phyloP scores from a whole-genome alignment of 805 yeast genomes.

The Myxozyma geophila region DNA sequence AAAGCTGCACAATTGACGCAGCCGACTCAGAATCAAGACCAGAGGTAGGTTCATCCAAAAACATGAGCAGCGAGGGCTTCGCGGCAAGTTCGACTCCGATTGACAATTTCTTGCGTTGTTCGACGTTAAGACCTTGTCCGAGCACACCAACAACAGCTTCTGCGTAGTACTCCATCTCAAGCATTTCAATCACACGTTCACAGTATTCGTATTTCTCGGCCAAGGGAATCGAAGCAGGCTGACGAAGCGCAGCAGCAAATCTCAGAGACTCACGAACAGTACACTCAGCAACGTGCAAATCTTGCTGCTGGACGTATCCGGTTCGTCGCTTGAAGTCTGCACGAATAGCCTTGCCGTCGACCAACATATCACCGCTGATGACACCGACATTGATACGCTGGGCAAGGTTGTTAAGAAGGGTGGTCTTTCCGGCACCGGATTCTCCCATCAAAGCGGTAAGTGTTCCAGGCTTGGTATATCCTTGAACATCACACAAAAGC shows the following conservation, averaged over 20 bases:
- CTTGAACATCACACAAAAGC: constrained; percentile 58
- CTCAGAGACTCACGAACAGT: constrained; percentile 76
- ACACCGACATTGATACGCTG: constrained; percentile 73
- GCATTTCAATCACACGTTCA: constrained; percentile 65
- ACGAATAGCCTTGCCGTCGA: constrained; percentile 67
- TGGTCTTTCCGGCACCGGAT: constrained; percentile 87
- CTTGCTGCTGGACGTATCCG: constrained; percentile 84
- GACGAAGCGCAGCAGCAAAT: constrained; percentile 74
- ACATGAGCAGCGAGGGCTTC: constrained; percentile 63
- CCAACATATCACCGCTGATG: constrained; percentile 72
- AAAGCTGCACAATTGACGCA: constrained; percentile 70
- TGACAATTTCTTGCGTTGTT: constrained; percentile 68
- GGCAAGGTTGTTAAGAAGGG: constrained; percentile 71
- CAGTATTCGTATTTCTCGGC: constrained; percentile 69
- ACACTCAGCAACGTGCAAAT: constrained; percentile 69
- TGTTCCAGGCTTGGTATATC: constrained; percentile 81
- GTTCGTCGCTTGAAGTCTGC: constrained; percentile 74
- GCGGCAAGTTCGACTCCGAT: constrained; percentile 77
- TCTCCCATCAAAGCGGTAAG: constrained; percentile 84
- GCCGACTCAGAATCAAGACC: constrained; percentile 67
- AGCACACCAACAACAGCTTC: constrained; percentile 81
- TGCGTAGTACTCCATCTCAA: constrained; percentile 71
- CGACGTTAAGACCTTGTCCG: constrained; percentile 73
- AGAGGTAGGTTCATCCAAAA: constrained; percentile 73
- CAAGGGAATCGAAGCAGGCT: constrained; percentile 60